Percentiles rank a stretch among this genome's conserved stretches.
Evolutionary conservation across 2,329 filamentous ascomycete genomes (phyloP).

Genomic region (Arachnomyces sp.): DNA sequence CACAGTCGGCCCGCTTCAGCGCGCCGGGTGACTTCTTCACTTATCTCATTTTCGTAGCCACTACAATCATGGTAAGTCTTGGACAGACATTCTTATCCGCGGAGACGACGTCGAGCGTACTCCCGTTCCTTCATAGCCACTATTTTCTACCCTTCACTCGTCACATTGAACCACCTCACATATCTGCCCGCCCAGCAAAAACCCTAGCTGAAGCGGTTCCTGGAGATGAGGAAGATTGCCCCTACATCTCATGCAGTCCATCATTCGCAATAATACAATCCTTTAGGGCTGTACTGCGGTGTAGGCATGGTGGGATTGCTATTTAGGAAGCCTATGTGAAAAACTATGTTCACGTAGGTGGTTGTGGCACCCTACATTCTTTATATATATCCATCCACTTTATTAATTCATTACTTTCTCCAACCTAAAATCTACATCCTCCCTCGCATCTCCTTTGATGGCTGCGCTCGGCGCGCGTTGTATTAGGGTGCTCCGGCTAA

Average conservation of each 20-base stretch:
- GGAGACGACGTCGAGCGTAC: conserved; percentile 8
- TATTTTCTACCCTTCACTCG: conserved; percentile 16
- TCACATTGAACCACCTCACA: conserved; percentile 45
- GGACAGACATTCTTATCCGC: conserved; percentile 20
- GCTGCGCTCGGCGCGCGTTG: neutral
- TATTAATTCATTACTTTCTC: conserved; percentile 4
- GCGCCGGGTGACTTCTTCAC: conserved; percentile 70
- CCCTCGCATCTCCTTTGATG: conserved; percentile 7
- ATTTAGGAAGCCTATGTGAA: conserved; percentile 53
- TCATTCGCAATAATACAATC: conserved; percentile 57
- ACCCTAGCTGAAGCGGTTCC: conserved; percentile 70
- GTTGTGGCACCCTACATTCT: conserved; percentile 60
- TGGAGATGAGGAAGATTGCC: conserved; percentile 75
- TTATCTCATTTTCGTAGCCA: conserved; percentile 67
- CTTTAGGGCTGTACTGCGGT: conserved; percentile 53
- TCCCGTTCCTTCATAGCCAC: conserved; percentile 6
- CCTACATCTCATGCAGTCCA: conserved; percentile 53
- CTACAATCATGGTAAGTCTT: conserved; percentile 67
- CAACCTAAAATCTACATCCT: conserved; percentile 6
- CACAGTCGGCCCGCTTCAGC: conserved; percentile 60
- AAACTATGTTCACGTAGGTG: conserved; percentile 51
- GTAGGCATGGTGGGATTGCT: conserved; percentile 68
- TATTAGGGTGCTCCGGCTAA: conserved; percentile 17
- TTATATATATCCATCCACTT: conserved; percentile 19
- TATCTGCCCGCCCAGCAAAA: conserved; percentile 70